A percentile compares a stretch with the other conserved stretches of the same genome.
These are phyloP conservation scores for Nicotiana noctiflora DNA, from an alignment of 257 asterid species.

Conservation along the genomic window DNA sequence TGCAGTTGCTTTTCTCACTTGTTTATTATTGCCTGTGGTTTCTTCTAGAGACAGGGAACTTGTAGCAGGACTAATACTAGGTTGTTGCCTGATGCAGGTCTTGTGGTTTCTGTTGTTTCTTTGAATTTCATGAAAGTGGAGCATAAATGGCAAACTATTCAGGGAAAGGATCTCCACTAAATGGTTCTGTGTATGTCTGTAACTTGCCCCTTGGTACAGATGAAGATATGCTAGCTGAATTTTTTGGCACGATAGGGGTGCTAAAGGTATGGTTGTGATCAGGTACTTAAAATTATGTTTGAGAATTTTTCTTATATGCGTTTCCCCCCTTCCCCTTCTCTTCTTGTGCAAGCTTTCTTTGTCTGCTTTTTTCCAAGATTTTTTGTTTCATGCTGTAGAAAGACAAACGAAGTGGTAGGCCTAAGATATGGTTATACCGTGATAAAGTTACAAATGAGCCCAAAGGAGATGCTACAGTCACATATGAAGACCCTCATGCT, in stretches of 20 bases:
- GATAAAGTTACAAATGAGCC: slow-evolving; percentile 92
- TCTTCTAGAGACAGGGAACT: not conserved
- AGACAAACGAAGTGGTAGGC: slow-evolving; percentile 93
- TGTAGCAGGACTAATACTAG: not conserved
- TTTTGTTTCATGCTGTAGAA: slow-evolving; percentile 39
- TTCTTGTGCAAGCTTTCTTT: slow-evolving; percentile 2
- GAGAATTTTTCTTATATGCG: not conserved
- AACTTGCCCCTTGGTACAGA: slow-evolving; percentile 85
- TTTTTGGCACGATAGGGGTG: slow-evolving; percentile 94
- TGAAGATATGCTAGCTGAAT: slow-evolving; percentile 90
- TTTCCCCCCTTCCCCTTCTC: not conserved
- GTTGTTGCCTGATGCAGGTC: not conserved
- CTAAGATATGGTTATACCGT: slow-evolving; percentile 87
- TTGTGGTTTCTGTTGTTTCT: slow-evolving; percentile 8
- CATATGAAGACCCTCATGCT: slow-evolving; percentile 99
- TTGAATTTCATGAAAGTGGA: slow-evolving; percentile 47
- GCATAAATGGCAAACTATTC: slow-evolving; percentile 56
- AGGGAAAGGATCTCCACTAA: slow-evolving; percentile 60
- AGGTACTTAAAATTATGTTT: slow-evolving; percentile 13
- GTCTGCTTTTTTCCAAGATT: slow-evolving; percentile 4
- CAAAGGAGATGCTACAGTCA: slow-evolving; percentile 96
- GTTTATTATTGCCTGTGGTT: not conserved
- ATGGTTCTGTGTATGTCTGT: slow-evolving; percentile 83
- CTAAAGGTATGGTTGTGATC: slow-evolving; percentile 59
- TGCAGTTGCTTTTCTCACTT: slow-evolving; percentile 5